Evolutionary conservation across 768 basidiomycete species (phyloP), one percentile per base, ranked within the genome.

Genomic region (Lentinula guzmanii): DNA sequence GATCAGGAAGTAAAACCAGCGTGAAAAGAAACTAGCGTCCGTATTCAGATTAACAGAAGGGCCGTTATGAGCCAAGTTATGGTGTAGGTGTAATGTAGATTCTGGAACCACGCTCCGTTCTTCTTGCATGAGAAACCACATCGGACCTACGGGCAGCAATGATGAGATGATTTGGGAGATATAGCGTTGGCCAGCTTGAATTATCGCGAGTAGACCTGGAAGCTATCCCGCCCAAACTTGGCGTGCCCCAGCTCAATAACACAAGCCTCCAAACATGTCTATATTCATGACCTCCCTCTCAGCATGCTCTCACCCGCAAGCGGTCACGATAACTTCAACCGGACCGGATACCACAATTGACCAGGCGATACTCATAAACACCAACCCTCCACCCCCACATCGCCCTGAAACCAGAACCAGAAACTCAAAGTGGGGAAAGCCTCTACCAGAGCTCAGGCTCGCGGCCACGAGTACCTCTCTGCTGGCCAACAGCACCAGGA

Each of bases 11-110:
- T 60, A 65, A 66, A 43, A 48, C 60, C 63, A 63, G 68, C 80
- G 66, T 86, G 84, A 84, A 87, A 79, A 77, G 72, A 83, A 86
- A 82, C 82, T 74, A 86, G 87, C 89, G 89, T 90, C 89, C 89
- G 86, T 88, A 75, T 77, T 73, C 74, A 74, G 74, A 64, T 74
- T 72, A 73, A 75, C 67, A 66, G 67, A 52, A 66, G 60, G 69
- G 70, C 68, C 67, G 65, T 64, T 64, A 64, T 65, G 66, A 70
- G 69, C 71, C 70, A 66, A 68, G 65, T 66, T 59, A 62, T 64
- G 61, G 62, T 64, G 60, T 65, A 65, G 65, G 68, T 69, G 69
- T 68, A 64, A 68, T 69, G 66, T 68, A 64, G 55, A 61, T 55
- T 61, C 54, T 61, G 63, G 18, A 41, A 46, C 52, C 37, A 58